Evolutionary conservation across 2,329 filamentous ascomycete species (phyloP).

Genomic region (Aspergillus tanneri): DNA sequence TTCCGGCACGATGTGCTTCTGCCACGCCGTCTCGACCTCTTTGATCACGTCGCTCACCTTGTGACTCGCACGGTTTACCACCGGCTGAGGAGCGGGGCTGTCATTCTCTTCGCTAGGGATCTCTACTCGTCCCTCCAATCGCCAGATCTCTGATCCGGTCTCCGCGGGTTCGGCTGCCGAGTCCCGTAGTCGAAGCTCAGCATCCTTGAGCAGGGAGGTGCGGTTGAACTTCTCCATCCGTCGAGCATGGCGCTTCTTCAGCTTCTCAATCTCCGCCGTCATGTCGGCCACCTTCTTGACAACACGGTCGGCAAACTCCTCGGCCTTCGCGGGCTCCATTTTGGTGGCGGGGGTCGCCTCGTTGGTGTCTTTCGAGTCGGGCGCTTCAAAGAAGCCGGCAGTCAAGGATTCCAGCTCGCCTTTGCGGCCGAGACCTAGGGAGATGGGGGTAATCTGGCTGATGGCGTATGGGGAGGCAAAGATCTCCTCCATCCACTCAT

Average conservation of each 20-base stretch:
- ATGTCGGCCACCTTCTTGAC: constrained; percentile 69
- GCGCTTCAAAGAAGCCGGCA: constrained; percentile 75
- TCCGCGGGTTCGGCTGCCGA: constrained; percentile 58
- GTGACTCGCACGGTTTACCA: constrained; percentile 44
- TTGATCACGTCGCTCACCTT: constrained; percentile 69
- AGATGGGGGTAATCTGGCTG: constrained; percentile 78
- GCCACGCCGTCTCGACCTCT: constrained; percentile 70
- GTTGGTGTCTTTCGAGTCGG: constrained; percentile 39
- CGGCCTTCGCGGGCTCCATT: constrained; percentile 72
- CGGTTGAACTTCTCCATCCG: constrained; percentile 72
- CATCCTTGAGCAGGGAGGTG: constrained; percentile 66
- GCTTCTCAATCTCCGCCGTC: constrained; percentile 76
- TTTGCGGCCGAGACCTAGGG: constrained; percentile 79
- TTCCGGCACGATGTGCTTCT: constrained; percentile 64
- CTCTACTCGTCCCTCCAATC: constrained; percentile 56
- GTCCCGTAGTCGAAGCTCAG: constrained; percentile 72
- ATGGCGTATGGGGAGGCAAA: constrained; percentile 86
- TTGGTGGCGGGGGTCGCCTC: constrained; percentile 48
- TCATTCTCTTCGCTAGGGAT: constrained; percentile 36
- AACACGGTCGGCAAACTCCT: constrained; percentile 80
- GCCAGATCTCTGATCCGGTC: constrained; percentile 61
- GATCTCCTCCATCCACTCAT: constrained; percentile 99
- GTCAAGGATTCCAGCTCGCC: constrained; percentile 81
- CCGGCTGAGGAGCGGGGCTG: constrained; percentile 38
- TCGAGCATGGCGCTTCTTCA: constrained; percentile 76